phyloP scores from a whole-genome alignment of 192 early-diverging fungal species.

The Cetraspora pellucida region DNA sequence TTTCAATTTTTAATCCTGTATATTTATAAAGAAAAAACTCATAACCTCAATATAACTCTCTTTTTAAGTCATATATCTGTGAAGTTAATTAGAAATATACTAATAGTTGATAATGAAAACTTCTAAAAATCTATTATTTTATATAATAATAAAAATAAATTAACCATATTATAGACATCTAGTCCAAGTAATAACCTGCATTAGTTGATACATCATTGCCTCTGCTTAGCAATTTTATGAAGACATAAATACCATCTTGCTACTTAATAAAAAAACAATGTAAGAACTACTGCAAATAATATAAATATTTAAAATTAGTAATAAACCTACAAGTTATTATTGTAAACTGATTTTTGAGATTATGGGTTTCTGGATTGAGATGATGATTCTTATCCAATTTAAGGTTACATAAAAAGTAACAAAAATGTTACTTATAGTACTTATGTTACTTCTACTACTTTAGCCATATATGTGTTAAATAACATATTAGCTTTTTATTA shows the following conservation, averaged over 20 bases:
- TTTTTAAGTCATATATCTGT: slow-evolving; percentile 30
- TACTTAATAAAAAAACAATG: slow-evolving; percentile 22
- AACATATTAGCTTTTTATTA: no score
- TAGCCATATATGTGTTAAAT: no score
- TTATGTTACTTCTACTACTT: no score
- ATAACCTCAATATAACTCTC: slow-evolving; percentile 16
- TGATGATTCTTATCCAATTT: no score
- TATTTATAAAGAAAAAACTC: slow-evolving; percentile 23
- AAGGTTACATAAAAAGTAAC: no score
- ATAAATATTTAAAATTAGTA: slow-evolving; percentile 17
- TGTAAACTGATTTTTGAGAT: no score
- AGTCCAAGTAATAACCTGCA: slow-evolving; percentile 29
- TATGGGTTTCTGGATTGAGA: no score
- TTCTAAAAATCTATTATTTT: slow-evolving; percentile 22
- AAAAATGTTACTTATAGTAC: no score
- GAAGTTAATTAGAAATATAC: slow-evolving; percentile 9
- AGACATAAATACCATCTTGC: slow-evolving; percentile 20
- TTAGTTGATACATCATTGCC: slow-evolving; percentile 13
- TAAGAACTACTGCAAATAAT: slow-evolving; percentile 13
- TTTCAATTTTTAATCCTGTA: slow-evolving; percentile 22
- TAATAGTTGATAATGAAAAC: slow-evolving; percentile 25
- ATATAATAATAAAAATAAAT: no score
- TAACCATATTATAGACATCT: slow-evolving; percentile 36
- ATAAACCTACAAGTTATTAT: no score
- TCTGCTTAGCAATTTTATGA: slow-evolving; percentile 20